These are phyloP conservation scores for Trypanosoma avium DNA, from an alignment of 208 protist species.

Conservation along the genomic window DNA sequence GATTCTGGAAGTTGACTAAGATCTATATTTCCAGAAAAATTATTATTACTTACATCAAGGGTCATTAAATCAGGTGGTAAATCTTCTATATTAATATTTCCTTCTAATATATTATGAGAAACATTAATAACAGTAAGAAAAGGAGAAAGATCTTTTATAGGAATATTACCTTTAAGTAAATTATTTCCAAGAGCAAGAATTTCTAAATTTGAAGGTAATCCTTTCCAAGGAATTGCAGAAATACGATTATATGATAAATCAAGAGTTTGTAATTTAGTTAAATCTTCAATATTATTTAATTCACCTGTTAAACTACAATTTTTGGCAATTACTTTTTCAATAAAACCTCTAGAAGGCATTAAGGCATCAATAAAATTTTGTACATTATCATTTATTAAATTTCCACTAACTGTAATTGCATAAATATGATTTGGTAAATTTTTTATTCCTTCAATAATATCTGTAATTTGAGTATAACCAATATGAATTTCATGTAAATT, in stretches of 20 bases:
- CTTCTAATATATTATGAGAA: conserved; percentile 23
- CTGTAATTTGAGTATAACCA: not conserved
- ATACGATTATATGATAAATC: conserved; percentile 36
- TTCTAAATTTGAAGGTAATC: conserved; percentile 15
- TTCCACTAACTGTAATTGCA: not conserved
- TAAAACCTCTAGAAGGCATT: not conserved
- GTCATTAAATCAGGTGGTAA: conserved; percentile 24
- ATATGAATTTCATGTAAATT: conserved; percentile 5
- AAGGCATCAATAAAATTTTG: not conserved
- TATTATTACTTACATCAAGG: conserved; percentile 43
- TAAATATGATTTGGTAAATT: not conserved
- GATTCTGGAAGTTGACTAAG: conserved; percentile 38
- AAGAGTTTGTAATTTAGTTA: conserved; percentile 7
- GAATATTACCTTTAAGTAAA: conserved; percentile 6
- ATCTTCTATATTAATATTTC: conserved; percentile 14
- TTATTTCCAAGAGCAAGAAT: conserved; percentile 30
- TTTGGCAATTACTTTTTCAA: not conserved
- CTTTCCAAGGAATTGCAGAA: not conserved
- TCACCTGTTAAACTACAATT: not conserved
- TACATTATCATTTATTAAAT: not conserved
- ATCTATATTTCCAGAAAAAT: conserved; percentile 31
- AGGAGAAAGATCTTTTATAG: conserved; percentile 17
- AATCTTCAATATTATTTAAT: not conserved
- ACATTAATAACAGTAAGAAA: conserved; percentile 25
- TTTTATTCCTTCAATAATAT: conserved; percentile 1